Evolutionary conservation across 495 filamentous ascomycete species (phyloP), one percentile per base, ranked within the genome.

Genomic region (Pseudomonodictys pantanalensis): DNA sequence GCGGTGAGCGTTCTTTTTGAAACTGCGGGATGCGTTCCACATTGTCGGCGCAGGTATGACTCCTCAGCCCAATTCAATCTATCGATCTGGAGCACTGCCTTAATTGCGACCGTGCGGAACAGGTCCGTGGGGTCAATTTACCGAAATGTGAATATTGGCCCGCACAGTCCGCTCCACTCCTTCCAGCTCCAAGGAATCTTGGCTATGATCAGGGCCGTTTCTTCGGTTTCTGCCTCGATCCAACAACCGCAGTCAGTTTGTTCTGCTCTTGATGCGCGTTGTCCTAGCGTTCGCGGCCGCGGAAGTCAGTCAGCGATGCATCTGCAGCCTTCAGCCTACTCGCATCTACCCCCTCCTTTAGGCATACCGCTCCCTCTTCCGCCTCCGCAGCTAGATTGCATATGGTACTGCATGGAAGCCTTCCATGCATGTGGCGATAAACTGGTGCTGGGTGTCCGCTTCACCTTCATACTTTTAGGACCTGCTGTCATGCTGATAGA

Each of bases 121-220:
- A 8, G 32, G 26, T 42, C 50, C 32, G 50, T 10, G 18, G 32
- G 18, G 22, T 7, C n/a, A 29, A 52, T 53, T 53, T 53, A 35
- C 20, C 50, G 50, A 53, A n/a, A 53, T 24, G 32, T 2, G 47
- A 33, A 51, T 51, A 26, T 51, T 51, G 47, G 47, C 47, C 11
- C 47, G 26, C 47, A 51, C 47, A 51, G 26, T 32, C 26, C 47
- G n/a, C n/a, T n/a, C n/a, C n/a, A n/a, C n/a, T n/a, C n/a, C n/a
- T n/a, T n/a, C 47, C 35, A 5, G 12, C 38, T 41, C 20, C 4
- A 5, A 18, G 15, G 38, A 15, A 12, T 41, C 15, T 15, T 4
- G 3, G 12, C 38, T 3, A 41, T 3, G 20, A 18, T n/a, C 5
- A 41, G 38, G 38, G 15, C 3, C 3, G 15, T n/a, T 41, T 4